Evolutionary conservation across 768 basidiomycete species (phyloP), one percentile per base, ranked within the genome.

Genomic region (Rhizopogon vesiculosus): DNA sequence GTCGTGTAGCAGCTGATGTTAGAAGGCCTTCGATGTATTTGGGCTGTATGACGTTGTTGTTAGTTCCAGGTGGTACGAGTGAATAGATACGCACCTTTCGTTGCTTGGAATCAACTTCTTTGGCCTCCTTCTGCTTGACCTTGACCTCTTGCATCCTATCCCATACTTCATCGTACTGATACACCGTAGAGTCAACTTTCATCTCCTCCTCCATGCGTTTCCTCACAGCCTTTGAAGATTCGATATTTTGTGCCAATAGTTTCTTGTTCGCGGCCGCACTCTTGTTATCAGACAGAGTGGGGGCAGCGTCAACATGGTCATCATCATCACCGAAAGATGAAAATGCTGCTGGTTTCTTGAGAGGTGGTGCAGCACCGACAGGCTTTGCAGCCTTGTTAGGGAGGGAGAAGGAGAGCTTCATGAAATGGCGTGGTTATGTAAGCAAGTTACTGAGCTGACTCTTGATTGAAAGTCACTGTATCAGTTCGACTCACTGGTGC

Each of bases 81-180:
- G 22, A 19, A 44, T 8, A 16, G 28, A 38, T 18, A 69, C 81
- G 53, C 64, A 88, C 93, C 76, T 95, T 93, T 57, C 92, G 79
- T 61, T 86, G 86, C 57, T 82, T 83, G 3, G 83, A 65, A 61
- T 94, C 93, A 12, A 74, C 72, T 62, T 94, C 91, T 71, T 92
- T 92, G 2, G 74, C 78, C 61, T 82, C 81, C 65, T 93, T 91
- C 65, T 88, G 88, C 41, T 73, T 74, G 59, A 75, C 74, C 71
- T 94, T 91, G 1, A 85, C 88, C 60, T 88, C 83, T 72, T 98
- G 94, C 87, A 99, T 98, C 61, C 81, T 84, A 64, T 99, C 97
- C 82, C 87, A 98, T 4, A 98, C 85, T 71, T 92, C 94, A 67
- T 99, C 97, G 65, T 99, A 99, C 69, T 95, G 85, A 69, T 89